Evolutionary conservation across 331 rosid species (phyloP).

Genomic region (Acacia pycnantha): DNA sequence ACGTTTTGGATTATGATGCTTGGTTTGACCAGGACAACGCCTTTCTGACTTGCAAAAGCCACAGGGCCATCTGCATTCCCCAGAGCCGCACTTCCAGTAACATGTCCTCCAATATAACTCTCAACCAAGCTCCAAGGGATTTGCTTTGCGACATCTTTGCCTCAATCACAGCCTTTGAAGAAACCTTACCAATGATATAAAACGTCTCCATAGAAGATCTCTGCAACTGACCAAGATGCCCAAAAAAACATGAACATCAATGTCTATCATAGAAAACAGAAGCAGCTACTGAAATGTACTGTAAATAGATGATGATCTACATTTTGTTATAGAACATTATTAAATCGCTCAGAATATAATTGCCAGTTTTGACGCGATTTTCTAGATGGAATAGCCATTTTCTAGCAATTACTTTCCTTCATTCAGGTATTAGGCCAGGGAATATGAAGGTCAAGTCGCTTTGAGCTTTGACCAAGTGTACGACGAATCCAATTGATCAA

Average conservation of each 20-base stretch:
- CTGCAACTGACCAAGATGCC: conserved; percentile 62
- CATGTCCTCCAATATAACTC: conserved; percentile 53
- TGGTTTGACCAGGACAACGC: conserved; percentile 46
- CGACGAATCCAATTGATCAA: not conserved
- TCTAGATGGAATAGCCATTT: not conserved
- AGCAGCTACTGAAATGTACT: not conserved
- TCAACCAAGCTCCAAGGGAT: conserved; percentile 58
- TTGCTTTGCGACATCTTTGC: conserved; percentile 60
- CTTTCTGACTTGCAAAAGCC: conserved; percentile 72
- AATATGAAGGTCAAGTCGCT: not conserved
- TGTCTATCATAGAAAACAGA: not conserved
- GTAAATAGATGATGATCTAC: not conserved
- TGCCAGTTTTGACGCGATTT: not conserved
- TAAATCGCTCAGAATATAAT: not conserved
- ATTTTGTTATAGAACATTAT: not conserved
- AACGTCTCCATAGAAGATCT: conserved; percentile 87
- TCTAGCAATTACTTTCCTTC: not conserved
- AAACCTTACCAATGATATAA: conserved; percentile 79
- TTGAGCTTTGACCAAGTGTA: not conserved
- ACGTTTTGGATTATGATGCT: conserved; percentile 10
- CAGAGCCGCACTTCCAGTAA: conserved; percentile 70
- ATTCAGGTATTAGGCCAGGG: not conserved
- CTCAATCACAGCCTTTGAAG: conserved; percentile 84
- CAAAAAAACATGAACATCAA: not conserved
- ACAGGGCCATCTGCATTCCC: conserved; percentile 65